Percentiles rank a stretch among this genome's conserved stretches.
These are phyloP conservation scores for Trypanosoma cruzi DNA, from an alignment of 208 protist species.

Conservation along the genomic window DNA sequence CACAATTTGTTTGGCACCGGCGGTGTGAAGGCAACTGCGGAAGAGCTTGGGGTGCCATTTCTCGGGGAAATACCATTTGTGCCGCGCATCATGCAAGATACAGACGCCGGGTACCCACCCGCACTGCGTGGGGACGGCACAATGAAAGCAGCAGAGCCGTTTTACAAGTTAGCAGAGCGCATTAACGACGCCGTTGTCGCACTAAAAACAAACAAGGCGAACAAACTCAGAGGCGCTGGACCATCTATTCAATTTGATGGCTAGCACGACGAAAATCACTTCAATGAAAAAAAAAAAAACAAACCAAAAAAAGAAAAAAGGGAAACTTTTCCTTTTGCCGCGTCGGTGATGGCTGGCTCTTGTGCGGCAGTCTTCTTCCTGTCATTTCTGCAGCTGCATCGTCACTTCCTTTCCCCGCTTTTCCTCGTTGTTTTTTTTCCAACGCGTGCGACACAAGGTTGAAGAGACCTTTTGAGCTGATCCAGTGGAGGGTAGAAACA, in stretches of 20 bases:
- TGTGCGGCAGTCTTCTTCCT: not conserved
- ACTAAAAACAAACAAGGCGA: conserved; percentile 14
- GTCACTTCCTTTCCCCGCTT: conserved; percentile 1
- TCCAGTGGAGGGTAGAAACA: not conserved
- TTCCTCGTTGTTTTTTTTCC: not conserved
- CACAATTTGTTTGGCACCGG: conserved; percentile 95
- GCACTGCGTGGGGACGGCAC: conserved; percentile 79
- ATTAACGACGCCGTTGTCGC: conserved; percentile 41
- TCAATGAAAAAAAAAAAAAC: too few relatives aligned
- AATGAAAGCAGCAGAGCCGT: conserved; percentile 72
- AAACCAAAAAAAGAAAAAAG: not conserved
- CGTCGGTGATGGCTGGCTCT: too few relatives aligned
- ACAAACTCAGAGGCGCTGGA: not conserved
- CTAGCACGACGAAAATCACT: not conserved
- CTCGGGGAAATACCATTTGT: conserved; percentile 94
- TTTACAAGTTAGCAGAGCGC: conserved; percentile 73
- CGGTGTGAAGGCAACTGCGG: conserved; percentile 82
- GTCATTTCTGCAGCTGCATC: not conserved
- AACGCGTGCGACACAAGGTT: too few relatives aligned
- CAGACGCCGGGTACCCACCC: conserved; percentile 92
- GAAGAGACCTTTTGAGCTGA: not conserved
- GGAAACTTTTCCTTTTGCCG: too few relatives aligned
- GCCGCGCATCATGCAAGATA: conserved; percentile 87
- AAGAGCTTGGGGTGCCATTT: conserved; percentile 90
- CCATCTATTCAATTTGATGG: conserved; percentile 55